Conservation (phyloP, 2,329 filamentous ascomycete genomes). For the Colletotrichum tropicicola region DNA sequence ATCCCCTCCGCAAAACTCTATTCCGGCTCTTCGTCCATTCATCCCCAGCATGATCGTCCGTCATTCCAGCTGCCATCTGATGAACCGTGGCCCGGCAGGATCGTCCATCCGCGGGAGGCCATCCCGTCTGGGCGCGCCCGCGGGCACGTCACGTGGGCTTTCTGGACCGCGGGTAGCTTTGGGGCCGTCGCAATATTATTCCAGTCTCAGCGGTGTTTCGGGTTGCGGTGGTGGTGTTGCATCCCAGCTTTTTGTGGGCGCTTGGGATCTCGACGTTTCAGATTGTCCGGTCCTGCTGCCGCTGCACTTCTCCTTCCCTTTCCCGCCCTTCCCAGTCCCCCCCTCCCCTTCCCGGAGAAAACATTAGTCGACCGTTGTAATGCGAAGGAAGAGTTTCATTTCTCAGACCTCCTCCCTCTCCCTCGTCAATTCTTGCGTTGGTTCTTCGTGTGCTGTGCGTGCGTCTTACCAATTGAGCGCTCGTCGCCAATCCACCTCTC, state of each 20-base stretch:
- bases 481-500: not conserved
- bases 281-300: not conserved
- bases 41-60: conserved; percentile 3
- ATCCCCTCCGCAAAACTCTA: not conserved
- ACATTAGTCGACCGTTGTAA: conserved; percentile 2
- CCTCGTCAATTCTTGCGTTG: not conserved
- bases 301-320: not conserved
- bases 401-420: not conserved
- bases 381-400: not conserved
- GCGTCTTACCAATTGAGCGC: not conserved
- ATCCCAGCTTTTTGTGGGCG: conserved; percentile 23
- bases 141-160: conserved; percentile 12
- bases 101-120: not conserved
- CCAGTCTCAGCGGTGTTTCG: conserved; percentile 30
- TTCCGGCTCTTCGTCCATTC: not conserved
- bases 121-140: conserved; percentile 15
- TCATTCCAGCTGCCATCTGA: conserved; percentile 25
- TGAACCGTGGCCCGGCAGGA: not conserved
- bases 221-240: conserved; percentile 15
- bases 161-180: not conserved
- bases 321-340: not conserved
- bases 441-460: not conserved
- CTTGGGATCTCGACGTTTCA: conserved; percentile 18
- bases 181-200: conserved; percentile 1
- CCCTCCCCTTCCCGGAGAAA: too few relatives aligned